phyloP scores from a whole-genome alignment of 768 basidiomycete genomes.

The Tulasnella sp. region DNA sequence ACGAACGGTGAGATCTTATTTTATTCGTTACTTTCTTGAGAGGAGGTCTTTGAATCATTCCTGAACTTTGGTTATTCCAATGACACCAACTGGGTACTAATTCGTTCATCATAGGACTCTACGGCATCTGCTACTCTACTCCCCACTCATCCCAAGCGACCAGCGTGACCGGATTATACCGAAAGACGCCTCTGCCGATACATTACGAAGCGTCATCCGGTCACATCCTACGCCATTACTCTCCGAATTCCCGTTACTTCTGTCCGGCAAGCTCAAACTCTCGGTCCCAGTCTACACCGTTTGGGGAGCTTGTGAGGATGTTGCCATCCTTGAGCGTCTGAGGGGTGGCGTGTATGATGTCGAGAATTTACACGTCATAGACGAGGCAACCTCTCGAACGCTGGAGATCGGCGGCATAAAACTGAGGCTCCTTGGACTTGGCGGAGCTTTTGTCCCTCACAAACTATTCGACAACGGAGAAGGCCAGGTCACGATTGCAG shows the following conservation, averaged over 20 bases:
- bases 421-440: slow-evolving; percentile 87
- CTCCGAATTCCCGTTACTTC: slow-evolving; percentile 86
- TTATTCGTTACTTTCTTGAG: no score
- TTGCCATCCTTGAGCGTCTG: slow-evolving; percentile 84
- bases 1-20: slow-evolving; percentile 49
- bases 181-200: slow-evolving; percentile 51
- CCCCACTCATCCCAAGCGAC: slow-evolving; percentile 75
- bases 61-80: not conserved
- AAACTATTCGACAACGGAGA: slow-evolving; percentile 94
- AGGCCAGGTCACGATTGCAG: slow-evolving; percentile 91
- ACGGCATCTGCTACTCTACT: slow-evolving; percentile 92
- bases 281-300: slow-evolving; percentile 91
- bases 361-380: slow-evolving; percentile 81
- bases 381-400: slow-evolving; percentile 89
- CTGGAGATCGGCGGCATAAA: slow-evolving; percentile 89
- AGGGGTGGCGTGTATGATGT: slow-evolving; percentile 69
- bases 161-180: slow-evolving; percentile 69
- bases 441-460: slow-evolving; percentile 88
- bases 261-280: slow-evolving; percentile 82
- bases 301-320: slow-evolving; percentile 96
- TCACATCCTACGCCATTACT: slow-evolving; percentile 52
- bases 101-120: slow-evolving; percentile 43
- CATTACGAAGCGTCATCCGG: slow-evolving; percentile 54
- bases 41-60: no score
- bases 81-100: not conserved